Evolutionary conservation across 192 early-diverging fungal species (phyloP).

Genomic region (Coemansia sp.): DNA sequence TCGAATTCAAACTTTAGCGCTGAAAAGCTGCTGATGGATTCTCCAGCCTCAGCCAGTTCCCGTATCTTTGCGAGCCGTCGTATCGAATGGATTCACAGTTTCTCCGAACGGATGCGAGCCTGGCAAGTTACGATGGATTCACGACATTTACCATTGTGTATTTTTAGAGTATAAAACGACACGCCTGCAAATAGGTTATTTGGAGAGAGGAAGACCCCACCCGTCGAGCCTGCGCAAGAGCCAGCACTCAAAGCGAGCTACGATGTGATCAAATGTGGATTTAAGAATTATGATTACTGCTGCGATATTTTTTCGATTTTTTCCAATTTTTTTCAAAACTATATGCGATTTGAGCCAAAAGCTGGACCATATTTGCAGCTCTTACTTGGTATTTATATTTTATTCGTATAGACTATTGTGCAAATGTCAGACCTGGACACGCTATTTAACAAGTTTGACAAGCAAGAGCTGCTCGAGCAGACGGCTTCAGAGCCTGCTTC

Average conservation of each 20-base stretch:
- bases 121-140: slow-evolving; percentile 19
- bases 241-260: not conserved
- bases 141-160: slow-evolving; percentile 39
- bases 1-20: too few relatives aligned
- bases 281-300: too few relatives aligned
- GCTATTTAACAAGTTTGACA: slow-evolving; percentile 83
- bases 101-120: slow-evolving; percentile 3
- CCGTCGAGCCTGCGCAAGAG: not conserved
- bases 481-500: not conserved
- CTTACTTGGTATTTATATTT: not conserved
- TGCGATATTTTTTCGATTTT: too few relatives aligned
- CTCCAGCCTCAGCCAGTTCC: too few relatives aligned
- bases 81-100: not conserved
- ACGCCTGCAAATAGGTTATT: slow-evolving; percentile 45
- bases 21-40: too few relatives aligned
- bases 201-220: slow-evolving; percentile 30
- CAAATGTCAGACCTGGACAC: slow-evolving; percentile 66
- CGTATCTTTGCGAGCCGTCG: too few relatives aligned
- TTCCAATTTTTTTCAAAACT: too few relatives aligned
- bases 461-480: slow-evolving; percentile 37
- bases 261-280: not conserved
- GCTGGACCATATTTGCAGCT: too few relatives aligned
- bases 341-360: too few relatives aligned
- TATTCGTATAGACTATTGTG: not conserved
- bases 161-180: slow-evolving; percentile 7